Evolutionary conservation across 257 asterid species (phyloP), one percentile per base, ranked within the genome.

Genomic region (Scutellaria minor): DNA sequence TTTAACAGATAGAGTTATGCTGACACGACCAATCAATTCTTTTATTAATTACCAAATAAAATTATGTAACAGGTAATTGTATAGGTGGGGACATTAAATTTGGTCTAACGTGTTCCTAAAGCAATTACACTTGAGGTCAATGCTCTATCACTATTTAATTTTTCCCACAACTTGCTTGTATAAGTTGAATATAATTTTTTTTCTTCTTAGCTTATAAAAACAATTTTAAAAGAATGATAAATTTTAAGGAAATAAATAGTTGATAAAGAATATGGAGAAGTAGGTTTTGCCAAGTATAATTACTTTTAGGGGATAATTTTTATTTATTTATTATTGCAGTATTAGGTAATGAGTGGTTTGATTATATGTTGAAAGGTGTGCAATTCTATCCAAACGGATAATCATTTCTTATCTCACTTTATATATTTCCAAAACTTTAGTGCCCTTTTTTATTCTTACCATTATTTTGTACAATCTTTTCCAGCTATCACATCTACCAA

Each of bases 361-460:
- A 24, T 24, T 24, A 24, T 22, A 58, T 24, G n/a, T 67, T 39
- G 63, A 67, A 52, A 0, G 11, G 72, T 48, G 72, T 67, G 72
- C 51, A 50, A 31, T 44, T 9, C 46, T 12, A 58, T 66, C 72
- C 44, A 3, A 14, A 27, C 52, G 27, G 27, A 24, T 24, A 24
- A 2, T 24, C 27, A 1, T 24, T 7, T 65, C 44, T 64, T 22
- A 66, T 48, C 72, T 18, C 37, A 8, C 13, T 37, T 31, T 50
- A 9, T 6, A 14, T 14, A 39, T 37, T 67, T 67, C 63, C 63
- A 67, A 39, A 51, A 3, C 20, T 51, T 24, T 2, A 31, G 37
- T 67, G 13, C 72, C 51, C 20, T 7, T 51, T 45, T 31, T 31
- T 4, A 31, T 4, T 31, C 5, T 31, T 31, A 31, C 50, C 50